phyloP scores from a whole-genome alignment of 257 asterid genomes.

The Scutellaria baicalensis region DNA sequence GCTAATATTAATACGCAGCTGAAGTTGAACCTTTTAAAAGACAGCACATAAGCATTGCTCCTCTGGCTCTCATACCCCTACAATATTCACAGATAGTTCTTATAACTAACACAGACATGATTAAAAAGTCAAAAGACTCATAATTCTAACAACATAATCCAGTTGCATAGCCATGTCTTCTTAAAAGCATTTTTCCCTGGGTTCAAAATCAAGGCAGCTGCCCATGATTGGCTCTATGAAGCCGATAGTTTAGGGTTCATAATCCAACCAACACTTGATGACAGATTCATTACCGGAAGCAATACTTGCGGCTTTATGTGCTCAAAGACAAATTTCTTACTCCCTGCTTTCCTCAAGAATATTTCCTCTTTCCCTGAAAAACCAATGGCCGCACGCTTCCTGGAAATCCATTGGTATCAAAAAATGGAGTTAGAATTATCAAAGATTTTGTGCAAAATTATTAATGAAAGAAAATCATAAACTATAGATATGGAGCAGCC shows the following conservation, averaged over 20 bases:
- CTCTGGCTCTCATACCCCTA: conserved; percentile 23
- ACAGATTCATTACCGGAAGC: background rate
- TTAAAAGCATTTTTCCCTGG: conserved; percentile 18
- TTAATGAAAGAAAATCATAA: background rate
- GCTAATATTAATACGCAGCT: background rate
- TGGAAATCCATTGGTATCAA: conserved; percentile 7
- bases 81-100: conserved; percentile 33
- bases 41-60: conserved; percentile 16
- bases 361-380: conserved; percentile 11
- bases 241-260: background rate
- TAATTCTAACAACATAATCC: conserved; percentile 16
- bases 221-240: background rate
- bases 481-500: background rate
- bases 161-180: no score
- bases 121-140: conserved; percentile 4
- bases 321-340: conserved; percentile 12
- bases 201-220: conserved; percentile 18
- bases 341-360: background rate
- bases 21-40: conserved; percentile 9
- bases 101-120: conserved; percentile 13
- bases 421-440: background rate
- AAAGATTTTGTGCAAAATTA: background rate
- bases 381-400: conserved; percentile 9
- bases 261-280: conserved; percentile 1
- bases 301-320: conserved; percentile 6